These are phyloP conservation scores for Floccularia luteovirens DNA, from an alignment of 768 basidiomycete genomes.

Conservation along the genomic window DNA sequence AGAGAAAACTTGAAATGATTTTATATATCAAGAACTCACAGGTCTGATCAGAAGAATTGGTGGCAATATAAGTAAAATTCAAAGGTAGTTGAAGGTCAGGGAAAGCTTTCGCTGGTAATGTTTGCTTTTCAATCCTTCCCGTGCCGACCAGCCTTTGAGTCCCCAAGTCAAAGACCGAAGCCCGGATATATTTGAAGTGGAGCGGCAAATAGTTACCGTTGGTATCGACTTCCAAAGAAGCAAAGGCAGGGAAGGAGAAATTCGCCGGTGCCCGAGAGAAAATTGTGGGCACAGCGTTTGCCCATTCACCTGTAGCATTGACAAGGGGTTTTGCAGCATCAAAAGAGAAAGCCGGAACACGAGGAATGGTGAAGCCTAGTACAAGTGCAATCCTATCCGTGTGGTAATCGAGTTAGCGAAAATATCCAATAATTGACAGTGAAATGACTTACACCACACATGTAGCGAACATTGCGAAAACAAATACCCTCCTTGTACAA, in stretches of 20 bases:
- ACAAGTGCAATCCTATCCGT: slow-evolving; percentile 51
- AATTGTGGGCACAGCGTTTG: slow-evolving; percentile 41
- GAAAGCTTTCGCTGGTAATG: slow-evolving; percentile 59
- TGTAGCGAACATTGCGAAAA: slow-evolving; percentile 59
- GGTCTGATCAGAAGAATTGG: slow-evolving; percentile 76
- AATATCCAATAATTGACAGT: slow-evolving; percentile 1
- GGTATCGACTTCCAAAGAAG: slow-evolving; percentile 75
- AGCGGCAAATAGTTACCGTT: slow-evolving; percentile 69
- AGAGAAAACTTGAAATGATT: not conserved
- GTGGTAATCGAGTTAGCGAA: slow-evolving; percentile 6
- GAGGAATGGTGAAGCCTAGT: slow-evolving; percentile 75
- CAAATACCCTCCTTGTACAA: slow-evolving; percentile 66
- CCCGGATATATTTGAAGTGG: slow-evolving; percentile 60
- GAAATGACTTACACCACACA: slow-evolving; percentile 40
- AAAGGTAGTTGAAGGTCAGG: slow-evolving; percentile 67
- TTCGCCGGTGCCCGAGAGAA: slow-evolving; percentile 82
- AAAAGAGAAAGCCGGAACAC: slow-evolving; percentile 69
- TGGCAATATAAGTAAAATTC: slow-evolving; percentile 75
- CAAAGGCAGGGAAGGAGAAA: slow-evolving; percentile 79
- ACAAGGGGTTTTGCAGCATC: slow-evolving; percentile 48
- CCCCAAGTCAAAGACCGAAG: slow-evolving; percentile 61
- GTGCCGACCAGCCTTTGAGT: slow-evolving; percentile 58
- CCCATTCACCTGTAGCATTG: slow-evolving; percentile 52
- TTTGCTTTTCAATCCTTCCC: slow-evolving; percentile 53
- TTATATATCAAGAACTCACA: slow-evolving; percentile 38